phyloP scores from a whole-genome alignment of 768 basidiomycete species.

The Terana coerulea region DNA sequence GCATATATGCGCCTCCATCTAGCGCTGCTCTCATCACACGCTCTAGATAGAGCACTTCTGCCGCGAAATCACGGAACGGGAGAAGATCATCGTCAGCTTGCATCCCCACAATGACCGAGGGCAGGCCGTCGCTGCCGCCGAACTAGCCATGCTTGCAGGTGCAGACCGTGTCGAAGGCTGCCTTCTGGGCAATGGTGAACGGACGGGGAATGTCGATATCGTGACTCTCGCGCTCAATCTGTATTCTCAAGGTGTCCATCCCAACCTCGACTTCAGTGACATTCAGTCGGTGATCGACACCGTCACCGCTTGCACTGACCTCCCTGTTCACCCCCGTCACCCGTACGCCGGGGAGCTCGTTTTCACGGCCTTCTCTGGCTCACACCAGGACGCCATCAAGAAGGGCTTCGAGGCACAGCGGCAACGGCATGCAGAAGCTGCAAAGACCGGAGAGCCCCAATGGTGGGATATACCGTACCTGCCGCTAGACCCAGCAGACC shows the following conservation, averaged over 20 bases:
- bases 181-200: constrained; percentile 96
- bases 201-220: constrained; percentile 97
- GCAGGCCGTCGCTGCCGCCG: constrained; percentile 93
- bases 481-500: constrained; percentile 93
- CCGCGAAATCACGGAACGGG: constrained; percentile 78
- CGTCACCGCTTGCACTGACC: constrained; percentile 93
- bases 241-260: constrained; percentile 91
- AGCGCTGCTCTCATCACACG: too few relatives aligned
- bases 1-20: too few relatives aligned
- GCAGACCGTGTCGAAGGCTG: constrained; percentile 98
- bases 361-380: constrained; percentile 97
- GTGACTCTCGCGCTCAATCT: constrained; percentile 95
- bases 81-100: constrained; percentile 85
- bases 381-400: constrained; percentile 98
- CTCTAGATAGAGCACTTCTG: constrained; percentile 98
- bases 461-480: constrained; percentile 95
- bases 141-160: constrained; percentile 89
- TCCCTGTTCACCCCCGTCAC: constrained; percentile 93
- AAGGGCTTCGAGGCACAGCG: constrained; percentile 93
- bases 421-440: constrained; percentile 57
- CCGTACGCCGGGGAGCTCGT: constrained; percentile 98
- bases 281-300: constrained; percentile 87
- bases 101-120: constrained; percentile 98
- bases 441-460: constrained; percentile 50
- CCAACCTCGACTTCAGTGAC: constrained; percentile 89